Evolutionary conservation across 352 stramenopile genomes (phyloP), one percentile per base, ranked within the genome.

Genomic region (Globisporangium canariense): DNA sequence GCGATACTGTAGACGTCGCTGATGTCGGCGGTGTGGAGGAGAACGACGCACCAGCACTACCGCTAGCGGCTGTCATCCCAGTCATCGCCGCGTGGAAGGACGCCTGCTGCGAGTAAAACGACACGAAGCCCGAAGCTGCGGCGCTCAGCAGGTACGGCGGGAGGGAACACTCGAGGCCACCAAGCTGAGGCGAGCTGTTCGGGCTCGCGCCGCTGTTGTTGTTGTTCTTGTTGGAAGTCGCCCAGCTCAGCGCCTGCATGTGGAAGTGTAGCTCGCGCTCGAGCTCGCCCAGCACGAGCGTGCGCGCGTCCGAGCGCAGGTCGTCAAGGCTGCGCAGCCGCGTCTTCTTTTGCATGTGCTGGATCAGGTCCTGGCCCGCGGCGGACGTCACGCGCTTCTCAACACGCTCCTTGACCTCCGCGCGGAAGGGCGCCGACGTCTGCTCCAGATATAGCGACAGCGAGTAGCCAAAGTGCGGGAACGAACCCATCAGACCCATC

Each of bases 331-430:
- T 90, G 20, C 83, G 79, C 60, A 92, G 66, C 30, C 83, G 74
- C 32, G 83, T 92, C 71, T 92, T 92, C 74, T 90, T 92, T 58
- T 92, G 83, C 83, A 92, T 92, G 67, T 92, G 83, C 65, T 89
- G 81, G 49, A 92, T 69, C 49, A 92, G 71, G 40, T 92, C 81
- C 67, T 90, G 83, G 25, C 83, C 78, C 1, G 83, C 83, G 6
- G 81, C 81, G 34, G 79, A 70, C 22, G 81, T 92, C 63, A 92
- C 83, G 40, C 81, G 76, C 73, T 90, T 90, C 66, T 92, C 83
- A n/a, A 92, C 75, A 25, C 83, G 78, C n/a, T 69, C 64, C 58
- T 90, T 87, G 2, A 92, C 71, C 59, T 92, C 83, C 0, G 75
- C 78, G 3, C 83, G 79, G 64, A 92, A 92, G 34, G 77, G 62